These are phyloP conservation scores for Wickerhamomyces strasburgensis DNA, from an alignment of 805 yeast genomes.

Conservation along the genomic window DNA sequence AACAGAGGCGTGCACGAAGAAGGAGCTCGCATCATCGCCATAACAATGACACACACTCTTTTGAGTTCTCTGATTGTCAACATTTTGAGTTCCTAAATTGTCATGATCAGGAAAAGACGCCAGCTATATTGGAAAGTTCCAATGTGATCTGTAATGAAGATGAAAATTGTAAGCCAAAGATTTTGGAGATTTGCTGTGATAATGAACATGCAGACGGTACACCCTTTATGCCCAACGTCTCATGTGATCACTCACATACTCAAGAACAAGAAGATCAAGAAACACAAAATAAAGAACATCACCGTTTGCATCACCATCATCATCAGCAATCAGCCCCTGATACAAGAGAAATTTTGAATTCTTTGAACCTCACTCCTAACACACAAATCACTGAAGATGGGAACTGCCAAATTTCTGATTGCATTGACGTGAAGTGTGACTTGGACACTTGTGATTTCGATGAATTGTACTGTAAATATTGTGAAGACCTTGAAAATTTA, in stretches of 20 bases:
- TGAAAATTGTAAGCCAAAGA: conserved; percentile 33
- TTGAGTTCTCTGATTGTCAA: conserved; percentile 30
- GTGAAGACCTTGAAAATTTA: conserved; percentile 20
- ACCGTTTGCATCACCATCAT: background rate
- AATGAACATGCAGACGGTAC: conserved; percentile 23
- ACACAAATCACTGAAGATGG: conserved; percentile 3
- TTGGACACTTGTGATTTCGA: conserved; percentile 28
- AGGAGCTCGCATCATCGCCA: conserved; percentile 15
- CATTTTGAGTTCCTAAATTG: conserved; percentile 39
- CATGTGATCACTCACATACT: conserved; percentile 3
- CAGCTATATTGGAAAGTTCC: conserved; percentile 15
- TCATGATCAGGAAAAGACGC: conserved; percentile 24
- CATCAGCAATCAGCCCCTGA: background rate
- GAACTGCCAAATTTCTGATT: conserved; percentile 19
- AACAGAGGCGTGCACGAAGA: conserved; percentile 2
- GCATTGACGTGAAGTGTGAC: conserved; percentile 25
- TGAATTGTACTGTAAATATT: conserved; percentile 29
- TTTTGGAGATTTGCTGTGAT: conserved; percentile 39
- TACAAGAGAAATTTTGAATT: no score
- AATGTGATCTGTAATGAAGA: conserved; percentile 18
- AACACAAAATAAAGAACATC: conserved; percentile 1
- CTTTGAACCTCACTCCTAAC: background rate
- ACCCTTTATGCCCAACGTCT: conserved; percentile 5
- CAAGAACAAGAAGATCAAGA: background rate
- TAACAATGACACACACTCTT: conserved; percentile 16